phyloP scores from a whole-genome alignment of 352 stramenopile species.

The Pythium rishiriense region DNA sequence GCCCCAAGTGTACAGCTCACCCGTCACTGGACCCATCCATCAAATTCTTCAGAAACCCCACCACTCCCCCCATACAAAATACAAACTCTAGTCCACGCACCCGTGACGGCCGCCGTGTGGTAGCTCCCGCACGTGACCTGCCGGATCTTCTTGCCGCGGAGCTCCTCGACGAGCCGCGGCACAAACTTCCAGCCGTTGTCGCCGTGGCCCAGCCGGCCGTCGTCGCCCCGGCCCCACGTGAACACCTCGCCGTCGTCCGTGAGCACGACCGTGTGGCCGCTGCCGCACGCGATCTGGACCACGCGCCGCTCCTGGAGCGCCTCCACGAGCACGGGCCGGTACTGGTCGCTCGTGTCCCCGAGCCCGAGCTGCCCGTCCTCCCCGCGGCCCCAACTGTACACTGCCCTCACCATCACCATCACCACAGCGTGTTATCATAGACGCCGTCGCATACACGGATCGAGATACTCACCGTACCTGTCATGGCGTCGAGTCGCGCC shows the following conservation, averaged over 20 bases:
- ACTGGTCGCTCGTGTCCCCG: slow-evolving; percentile 87
- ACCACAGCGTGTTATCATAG: not conserved
- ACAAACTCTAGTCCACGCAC: slow-evolving; percentile 16
- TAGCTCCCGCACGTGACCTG: slow-evolving; percentile 96
- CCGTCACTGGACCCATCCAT: slow-evolving; percentile 51
- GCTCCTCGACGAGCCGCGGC: slow-evolving; percentile 89
- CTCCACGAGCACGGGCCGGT: slow-evolving; percentile 79
- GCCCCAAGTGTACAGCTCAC: slow-evolving; percentile 93
- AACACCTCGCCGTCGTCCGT: slow-evolving; percentile 88
- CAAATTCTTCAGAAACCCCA: not conserved
- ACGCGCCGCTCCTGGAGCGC: slow-evolving; percentile 81
- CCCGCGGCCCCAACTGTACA: slow-evolving; percentile 89
- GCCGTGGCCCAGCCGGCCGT: slow-evolving; percentile 89
- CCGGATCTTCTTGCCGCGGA: slow-evolving; percentile 89
- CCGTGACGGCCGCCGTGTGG: slow-evolving; percentile 94
- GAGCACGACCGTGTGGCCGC: slow-evolving; percentile 88
- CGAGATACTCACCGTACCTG: slow-evolving; percentile 18
- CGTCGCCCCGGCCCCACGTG: slow-evolving; percentile 88
- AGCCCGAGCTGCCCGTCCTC: slow-evolving; percentile 87
- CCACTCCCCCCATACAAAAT: not conserved
- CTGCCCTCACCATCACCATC: slow-evolving; percentile 10
- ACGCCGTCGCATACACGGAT: not conserved
- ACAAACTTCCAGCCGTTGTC: slow-evolving; percentile 98
- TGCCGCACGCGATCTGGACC: slow-evolving; percentile 88
- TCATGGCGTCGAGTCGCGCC: slow-evolving; percentile 8